Base-by-base conservation (phyloP, 345 rosid species). In the Populus davidiana region DNA sequence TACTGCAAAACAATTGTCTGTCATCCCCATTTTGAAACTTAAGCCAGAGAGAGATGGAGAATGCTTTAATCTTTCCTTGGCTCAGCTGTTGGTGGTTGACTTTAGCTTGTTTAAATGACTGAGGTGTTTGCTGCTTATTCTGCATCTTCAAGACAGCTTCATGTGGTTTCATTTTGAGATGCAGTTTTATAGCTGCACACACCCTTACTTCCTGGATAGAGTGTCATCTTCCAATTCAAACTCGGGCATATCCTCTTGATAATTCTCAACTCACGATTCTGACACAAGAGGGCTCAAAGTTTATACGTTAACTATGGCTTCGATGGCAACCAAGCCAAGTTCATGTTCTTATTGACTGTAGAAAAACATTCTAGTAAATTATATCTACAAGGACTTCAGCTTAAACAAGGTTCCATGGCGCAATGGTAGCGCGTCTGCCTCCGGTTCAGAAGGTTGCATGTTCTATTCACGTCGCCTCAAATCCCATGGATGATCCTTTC, bases 361-460 rank as follows among this genome's bases (percentile, higher is more conserved):
- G 1, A 0, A 41, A 41, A 2, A 41, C 2, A 0, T 33, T 0
- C 14, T 10, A 10, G 0, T 2, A 41, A 0, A 10, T 41, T 2
- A 0, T 41, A 41, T 41, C 2, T 10, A 41, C 44, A 41, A 41
- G 44, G 44, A 41, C 13, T 0, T 41, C 36, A 12, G 14, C 12
- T 10, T 41, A 0, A 41, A 41, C 5, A 14, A 33, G 97, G 97
- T 90, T 90, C 92, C 87, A 93, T 90, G 97, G 96, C 96, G 93
- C 97, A 94, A 94, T 90, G 98, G 96, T 92, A 91, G 98, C 93
- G 93, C 94, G 94, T 91, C 96, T 90, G 96, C 90, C 96, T 90
- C 98, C 94, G 89, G 93, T 90, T 92, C 96, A 91, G 94, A 94
- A 94, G 98, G 94, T 94, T 91, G 96, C 93, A 91, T 89, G 96